A percentile compares a stretch with the other conserved stretches of the same genome.
phyloP scores from a whole-genome alignment of 768 basidiomycete species.

The Pleurotus giganteus region DNA sequence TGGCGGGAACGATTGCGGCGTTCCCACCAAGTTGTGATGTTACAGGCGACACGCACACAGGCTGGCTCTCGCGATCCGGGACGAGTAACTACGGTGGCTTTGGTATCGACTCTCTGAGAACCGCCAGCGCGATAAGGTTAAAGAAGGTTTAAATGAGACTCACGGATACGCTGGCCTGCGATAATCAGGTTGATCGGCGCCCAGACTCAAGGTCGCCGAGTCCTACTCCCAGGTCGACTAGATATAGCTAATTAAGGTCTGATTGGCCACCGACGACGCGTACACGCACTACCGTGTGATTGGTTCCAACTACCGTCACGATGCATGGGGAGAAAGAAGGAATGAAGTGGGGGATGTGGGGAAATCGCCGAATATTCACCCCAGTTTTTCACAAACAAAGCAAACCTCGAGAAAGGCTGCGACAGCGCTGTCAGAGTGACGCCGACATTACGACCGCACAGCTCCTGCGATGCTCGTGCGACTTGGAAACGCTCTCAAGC shows the following conservation, averaged over 20 bases:
- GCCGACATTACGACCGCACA: neutral
- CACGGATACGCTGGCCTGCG: neutral
- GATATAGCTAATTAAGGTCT: neutral
- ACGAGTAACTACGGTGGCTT: neutral
- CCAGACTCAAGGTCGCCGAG: too few relatives aligned
- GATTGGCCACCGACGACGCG: neutral
- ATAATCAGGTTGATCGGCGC: too few relatives aligned
- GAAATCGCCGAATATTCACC: constrained; percentile 5
- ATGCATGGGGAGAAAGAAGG: neutral
- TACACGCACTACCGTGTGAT: neutral
- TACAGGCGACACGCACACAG: too few relatives aligned
- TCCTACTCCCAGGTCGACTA: too few relatives aligned
- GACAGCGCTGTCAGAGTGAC: too few relatives aligned
- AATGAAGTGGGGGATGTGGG: neutral
- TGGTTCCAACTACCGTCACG: neutral
- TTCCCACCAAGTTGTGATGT: too few relatives aligned
- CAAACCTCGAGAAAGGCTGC: neutral
- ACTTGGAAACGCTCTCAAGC: neutral
- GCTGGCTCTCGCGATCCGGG: too few relatives aligned
- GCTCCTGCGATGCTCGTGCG: neutral
- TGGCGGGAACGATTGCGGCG: too few relatives aligned
- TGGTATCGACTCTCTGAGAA: neutral
- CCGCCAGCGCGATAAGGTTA: neutral
- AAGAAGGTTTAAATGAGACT: neutral
- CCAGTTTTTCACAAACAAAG: neutral